Evolutionary conservation across 1,139 yeast genomes (phyloP), one percentile per base, ranked within the genome.

Genomic region (Blastobotrys persicus): DNA sequence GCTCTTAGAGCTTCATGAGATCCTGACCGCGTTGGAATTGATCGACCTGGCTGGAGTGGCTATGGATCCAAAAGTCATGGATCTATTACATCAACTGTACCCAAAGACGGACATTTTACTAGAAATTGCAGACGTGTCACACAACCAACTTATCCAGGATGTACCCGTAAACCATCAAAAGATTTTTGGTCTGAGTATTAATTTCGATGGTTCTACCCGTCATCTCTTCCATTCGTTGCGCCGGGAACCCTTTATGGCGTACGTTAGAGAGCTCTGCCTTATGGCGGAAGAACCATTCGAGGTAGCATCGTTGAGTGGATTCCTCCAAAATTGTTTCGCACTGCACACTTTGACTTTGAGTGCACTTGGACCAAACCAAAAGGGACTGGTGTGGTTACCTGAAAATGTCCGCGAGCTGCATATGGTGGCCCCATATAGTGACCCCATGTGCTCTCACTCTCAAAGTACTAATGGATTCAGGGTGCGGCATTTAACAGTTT

Each of bases 181-280:
- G 20, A 34, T 34, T 16, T 34, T 16, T n/a, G 14, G 20, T 11
- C 38, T 34, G 38, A 34, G 20, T 16, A 34, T 34, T 23, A 34
- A 12, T 13, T 34, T 34, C 17, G 38, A 34, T 16, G 5, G 18
- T 14, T 34, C 38, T 7, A 34, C 38, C 4, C 14, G 38, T 9
- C 38, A 34, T 16, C n/a, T 34, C 3, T 34, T 34, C 19, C 38
- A 34, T 14, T 16, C 20, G 7, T 14, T 34, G 20, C 12, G 38
- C 19, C 14, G 38, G 12, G 38, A 34, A n/a, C 38, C 38, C 3
- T 34, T 34, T 23, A 34, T 34, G 38, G 14, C 38, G 13, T 34
- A 34, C 12, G 38, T 34, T 5, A 19, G 38, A 23, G 38, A 34
- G 20, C n/a, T 34, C 20, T 34, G 12, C 3, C 18, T 34, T 9